phyloP scores from a whole-genome alignment of 345 rosid genomes.

The Odontarrhena argentea region DNA sequence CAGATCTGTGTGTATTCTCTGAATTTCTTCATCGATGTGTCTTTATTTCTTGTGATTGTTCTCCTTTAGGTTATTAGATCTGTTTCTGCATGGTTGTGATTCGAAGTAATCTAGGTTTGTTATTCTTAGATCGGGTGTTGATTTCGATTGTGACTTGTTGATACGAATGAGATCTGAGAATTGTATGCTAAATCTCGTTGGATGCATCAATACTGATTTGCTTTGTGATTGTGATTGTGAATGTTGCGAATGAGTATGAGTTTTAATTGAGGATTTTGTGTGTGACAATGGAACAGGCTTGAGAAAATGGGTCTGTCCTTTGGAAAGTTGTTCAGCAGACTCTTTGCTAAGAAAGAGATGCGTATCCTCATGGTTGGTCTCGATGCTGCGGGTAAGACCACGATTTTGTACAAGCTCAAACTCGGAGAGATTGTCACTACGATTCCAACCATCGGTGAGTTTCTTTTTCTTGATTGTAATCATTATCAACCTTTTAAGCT shows the following conservation, averaged over 20 bases:
- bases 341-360: constrained; percentile 51
- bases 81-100: constrained; percentile 23
- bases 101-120: constrained; percentile 1
- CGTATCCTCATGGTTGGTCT: too few relatives aligned
- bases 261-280: not conserved
- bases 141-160: constrained; percentile 7
- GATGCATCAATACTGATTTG: constrained; percentile 7
- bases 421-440: constrained; percentile 77
- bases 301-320: constrained; percentile 65
- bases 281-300: constrained; percentile 25
- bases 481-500: not conserved
- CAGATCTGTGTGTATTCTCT: constrained; percentile 32
- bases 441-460: constrained; percentile 72
- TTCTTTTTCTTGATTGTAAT: not conserved
- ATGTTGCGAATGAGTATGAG: constrained; percentile 11
- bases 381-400: constrained; percentile 23
- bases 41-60: constrained; percentile 3
- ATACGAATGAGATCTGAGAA: constrained; percentile 20
- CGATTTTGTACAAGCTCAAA: constrained; percentile 71
- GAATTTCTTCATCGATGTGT: not conserved
- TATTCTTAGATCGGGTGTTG: constrained; percentile 23
- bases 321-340: constrained; percentile 62
- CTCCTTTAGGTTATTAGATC: constrained; percentile 10
- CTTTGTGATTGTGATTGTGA: not conserved
- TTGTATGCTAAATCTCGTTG: not conserved